Conservation (phyloP, 2,329 filamentous ascomycete genomes). For the Cercospora berteroae region DNA sequence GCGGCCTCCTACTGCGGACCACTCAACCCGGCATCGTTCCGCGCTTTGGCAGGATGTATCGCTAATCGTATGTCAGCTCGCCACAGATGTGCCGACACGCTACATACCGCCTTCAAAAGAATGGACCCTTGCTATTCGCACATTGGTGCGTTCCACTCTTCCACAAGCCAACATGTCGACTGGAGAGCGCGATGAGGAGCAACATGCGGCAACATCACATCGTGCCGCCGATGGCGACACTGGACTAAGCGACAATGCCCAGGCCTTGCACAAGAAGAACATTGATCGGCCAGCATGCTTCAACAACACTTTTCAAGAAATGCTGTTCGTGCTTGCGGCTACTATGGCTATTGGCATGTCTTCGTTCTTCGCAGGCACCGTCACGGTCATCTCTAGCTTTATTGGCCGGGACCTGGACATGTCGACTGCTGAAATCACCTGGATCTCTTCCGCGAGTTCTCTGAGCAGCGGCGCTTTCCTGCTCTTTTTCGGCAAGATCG, state of each 20-base stretch:
- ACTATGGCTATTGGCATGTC: constrained; percentile 66
- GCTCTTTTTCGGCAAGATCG: constrained; percentile 63
- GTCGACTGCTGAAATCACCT: constrained; percentile 65
- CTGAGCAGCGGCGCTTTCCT: constrained; percentile 64
- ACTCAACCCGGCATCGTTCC: constrained; percentile 15
- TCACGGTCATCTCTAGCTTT: constrained; percentile 62
- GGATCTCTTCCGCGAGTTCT: constrained; percentile 63
- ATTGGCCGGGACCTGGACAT: constrained; percentile 58
- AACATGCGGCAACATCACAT: not conserved
- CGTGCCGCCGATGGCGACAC: not conserved
- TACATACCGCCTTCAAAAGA: not conserved
- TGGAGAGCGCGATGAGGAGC: constrained; percentile 13
- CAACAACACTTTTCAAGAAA: constrained; percentile 60
- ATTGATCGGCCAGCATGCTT: constrained; percentile 57
- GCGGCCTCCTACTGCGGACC: not conserved
- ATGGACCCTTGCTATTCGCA: not conserved
- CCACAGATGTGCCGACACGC: not conserved
- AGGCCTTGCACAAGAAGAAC: constrained; percentile 18
- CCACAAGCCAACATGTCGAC: constrained; percentile 5
- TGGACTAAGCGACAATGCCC: constrained; percentile 19
- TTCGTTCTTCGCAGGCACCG: constrained; percentile 58
- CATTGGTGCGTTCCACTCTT: not conserved
- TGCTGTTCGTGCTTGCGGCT: constrained; percentile 63
- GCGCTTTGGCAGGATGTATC: constrained; percentile 8
- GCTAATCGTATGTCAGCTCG: constrained; percentile 4